Evolutionary conservation across 208 protist genomes (phyloP).

Genomic region (Acanthamoeba pearcei): DNA sequence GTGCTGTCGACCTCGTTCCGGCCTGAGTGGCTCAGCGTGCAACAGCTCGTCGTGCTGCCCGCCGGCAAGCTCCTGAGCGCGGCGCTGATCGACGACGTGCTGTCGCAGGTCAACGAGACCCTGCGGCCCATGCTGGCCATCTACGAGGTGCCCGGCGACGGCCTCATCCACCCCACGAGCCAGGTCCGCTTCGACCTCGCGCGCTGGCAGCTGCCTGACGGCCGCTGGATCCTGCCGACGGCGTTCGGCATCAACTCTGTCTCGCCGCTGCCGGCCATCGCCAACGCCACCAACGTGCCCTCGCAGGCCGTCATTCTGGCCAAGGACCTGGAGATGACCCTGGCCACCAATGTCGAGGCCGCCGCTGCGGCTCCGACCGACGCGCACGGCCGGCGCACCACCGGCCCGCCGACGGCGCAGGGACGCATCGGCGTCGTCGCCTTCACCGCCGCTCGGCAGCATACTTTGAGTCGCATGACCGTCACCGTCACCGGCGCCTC

Average conservation of each 20-base stretch:
- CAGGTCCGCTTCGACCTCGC: conserved; percentile 63
- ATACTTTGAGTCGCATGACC: neutral
- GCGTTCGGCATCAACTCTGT: neutral
- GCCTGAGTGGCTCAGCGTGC: neutral
- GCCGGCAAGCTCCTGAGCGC: conserved; percentile 48
- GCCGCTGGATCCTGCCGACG: conserved; percentile 32
- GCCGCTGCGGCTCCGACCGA: neutral
- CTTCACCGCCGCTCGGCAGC: neutral
- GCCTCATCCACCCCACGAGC: neutral
- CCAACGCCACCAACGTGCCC: conserved; percentile 18
- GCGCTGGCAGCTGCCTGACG: neutral
- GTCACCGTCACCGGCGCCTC: neutral
- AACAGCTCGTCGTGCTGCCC: conserved; percentile 6
- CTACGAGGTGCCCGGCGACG: neutral
- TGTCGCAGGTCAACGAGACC: conserved; percentile 12
- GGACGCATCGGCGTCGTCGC: neutral
- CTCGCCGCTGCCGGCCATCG: conserved; percentile 1
- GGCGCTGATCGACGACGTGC: conserved; percentile 7
- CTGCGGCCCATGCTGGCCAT: conserved; percentile 39
- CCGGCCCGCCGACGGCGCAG: neutral
- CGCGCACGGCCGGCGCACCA: neutral
- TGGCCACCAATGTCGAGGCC: conserved; percentile 6
- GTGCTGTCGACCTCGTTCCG: neutral
- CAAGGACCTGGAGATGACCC: neutral
- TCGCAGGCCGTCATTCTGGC: neutral